Evolutionary conservation across 2,329 filamentous ascomycete genomes (phyloP), one percentile per base, ranked within the genome.

Genomic region (Diplodia seriata): DNA sequence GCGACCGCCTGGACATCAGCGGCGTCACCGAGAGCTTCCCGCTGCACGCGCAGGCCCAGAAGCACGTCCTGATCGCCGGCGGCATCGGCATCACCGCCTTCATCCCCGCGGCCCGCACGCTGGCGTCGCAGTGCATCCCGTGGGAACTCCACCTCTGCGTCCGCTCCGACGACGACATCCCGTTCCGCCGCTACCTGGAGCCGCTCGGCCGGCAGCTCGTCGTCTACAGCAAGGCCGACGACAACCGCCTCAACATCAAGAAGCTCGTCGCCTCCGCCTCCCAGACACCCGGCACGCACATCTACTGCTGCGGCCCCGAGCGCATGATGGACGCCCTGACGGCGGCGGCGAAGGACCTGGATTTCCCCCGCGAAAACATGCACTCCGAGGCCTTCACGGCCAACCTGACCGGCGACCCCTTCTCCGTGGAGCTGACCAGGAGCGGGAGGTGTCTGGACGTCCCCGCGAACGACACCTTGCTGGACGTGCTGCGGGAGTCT

Each of bases 1-100:
- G 86, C 0, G 83, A 87, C 68, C 71, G 80, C 2, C 70, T 91
- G 8, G 80, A 82, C 9, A 82, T 86, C 1, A 82, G 84, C 2
- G 81, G 81, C 38, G 81, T 89, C 36, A 86, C 83, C 0, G 74
- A 77, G 0, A 85, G 82, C 51, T 81, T 88, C 29, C 81, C 82
- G 1, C 75, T 83, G 1, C 79, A 78, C 0, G 73, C 68, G 2
- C 77, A 81, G 0, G 85, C 85, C 8, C 86, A 85, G 70, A 81
- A 85, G 61, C 88, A 90, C 70, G 80, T 90, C 49, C 86, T 90
- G 72, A 84, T 91, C 36, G 87, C 83, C 0, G 89, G 86, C 11
- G 89, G 89, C 0, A 87, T 91, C 36, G 89, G 89, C 0, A 85
- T 91, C 69, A 91, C 89, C 1, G 89, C 89, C 0, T 90, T 90